These are phyloP conservation scores for Epicoccum sorghinum DNA, from an alignment of 2,329 filamentous ascomycete species.

Conservation along the genomic window DNA sequence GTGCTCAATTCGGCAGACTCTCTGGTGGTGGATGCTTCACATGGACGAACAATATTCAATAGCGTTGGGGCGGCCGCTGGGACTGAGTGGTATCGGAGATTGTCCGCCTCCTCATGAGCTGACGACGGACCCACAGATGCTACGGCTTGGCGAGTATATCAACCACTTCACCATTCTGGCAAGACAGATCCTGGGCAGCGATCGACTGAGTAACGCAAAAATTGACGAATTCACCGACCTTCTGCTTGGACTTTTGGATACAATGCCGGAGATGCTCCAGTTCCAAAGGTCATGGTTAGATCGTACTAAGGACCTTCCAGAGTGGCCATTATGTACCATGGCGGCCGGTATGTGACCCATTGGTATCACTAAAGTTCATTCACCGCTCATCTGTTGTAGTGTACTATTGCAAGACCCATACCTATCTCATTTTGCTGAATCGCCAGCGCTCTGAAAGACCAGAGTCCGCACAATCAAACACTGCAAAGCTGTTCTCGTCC, in stretches of 20 bases:
- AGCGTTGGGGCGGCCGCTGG: constrained; percentile 56
- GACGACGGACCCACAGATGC: constrained; percentile 51
- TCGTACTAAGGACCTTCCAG: constrained; percentile 47
- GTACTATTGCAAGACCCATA: constrained; percentile 56
- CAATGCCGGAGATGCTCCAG: constrained; percentile 54
- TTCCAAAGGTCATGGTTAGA: constrained; percentile 55
- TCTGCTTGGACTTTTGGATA: constrained; percentile 51
- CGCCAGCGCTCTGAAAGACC: constrained; percentile 49
- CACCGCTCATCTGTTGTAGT: constrained; percentile 37
- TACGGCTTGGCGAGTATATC: constrained; percentile 55
- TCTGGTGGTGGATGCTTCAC: constrained; percentile 62
- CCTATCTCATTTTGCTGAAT: constrained; percentile 56
- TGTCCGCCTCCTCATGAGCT: constrained; percentile 55
- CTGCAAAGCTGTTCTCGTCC: constrained; percentile 5
- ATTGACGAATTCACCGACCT: constrained; percentile 57
- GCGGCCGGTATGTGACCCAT: constrained; percentile 49
- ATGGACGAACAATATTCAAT: constrained; percentile 60
- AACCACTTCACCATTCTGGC: constrained; percentile 57
- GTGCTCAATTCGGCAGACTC: constrained; percentile 50
- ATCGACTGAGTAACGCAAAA: constrained; percentile 49
- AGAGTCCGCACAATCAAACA: neutral
- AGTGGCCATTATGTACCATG: constrained; percentile 56
- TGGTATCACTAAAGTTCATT: neutral
- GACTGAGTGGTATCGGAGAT: constrained; percentile 57
- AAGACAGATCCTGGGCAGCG: constrained; percentile 54